Evolutionary conservation across 192 early-diverging fungal species (phyloP).

Genomic region (Dissophora ornata): DNA sequence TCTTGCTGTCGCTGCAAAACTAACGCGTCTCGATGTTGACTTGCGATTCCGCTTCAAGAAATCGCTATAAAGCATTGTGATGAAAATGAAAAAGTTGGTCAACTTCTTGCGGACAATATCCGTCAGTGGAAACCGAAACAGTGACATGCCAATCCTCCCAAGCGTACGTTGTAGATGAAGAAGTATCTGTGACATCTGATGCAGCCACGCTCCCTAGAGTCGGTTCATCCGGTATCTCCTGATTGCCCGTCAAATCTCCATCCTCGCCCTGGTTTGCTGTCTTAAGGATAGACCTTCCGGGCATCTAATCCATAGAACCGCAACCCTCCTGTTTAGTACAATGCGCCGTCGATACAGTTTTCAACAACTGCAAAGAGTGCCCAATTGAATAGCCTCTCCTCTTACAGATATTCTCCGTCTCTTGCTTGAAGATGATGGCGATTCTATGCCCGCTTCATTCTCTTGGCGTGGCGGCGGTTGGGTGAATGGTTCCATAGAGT

Average conservation of each 20-base stretch:
- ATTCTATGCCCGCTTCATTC: neutral
- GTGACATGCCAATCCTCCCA: no score
- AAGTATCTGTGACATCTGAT: constrained; percentile 28
- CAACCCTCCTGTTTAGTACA: neutral
- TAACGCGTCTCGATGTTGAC: constrained; percentile 44
- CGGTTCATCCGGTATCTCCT: constrained; percentile 8
- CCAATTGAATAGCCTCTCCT: neutral
- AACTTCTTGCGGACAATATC: neutral
- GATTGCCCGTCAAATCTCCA: constrained; percentile 4
- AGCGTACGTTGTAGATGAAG: constrained; percentile 32
- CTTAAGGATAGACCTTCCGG: constrained; percentile 49
- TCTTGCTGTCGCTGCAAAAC: constrained; percentile 50
- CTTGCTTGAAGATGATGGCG: constrained; percentile 8
- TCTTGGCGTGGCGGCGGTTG: neutral
- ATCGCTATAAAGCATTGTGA: constrained; percentile 16
- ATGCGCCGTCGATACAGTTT: no score
- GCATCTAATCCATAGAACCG: constrained; percentile 16
- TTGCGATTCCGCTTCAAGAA: constrained; percentile 32
- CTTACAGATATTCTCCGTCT: constrained; percentile 30
- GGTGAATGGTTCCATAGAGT: neutral
- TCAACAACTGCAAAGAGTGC: no score
- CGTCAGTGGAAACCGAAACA: neutral
- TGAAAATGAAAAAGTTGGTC: neutral
- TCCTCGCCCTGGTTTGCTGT: constrained; percentile 16
- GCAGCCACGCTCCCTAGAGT: neutral